Evolutionary conservation across 208 protist genomes (phyloP), one percentile per base, ranked within the genome.

Genomic region (Phytomonas francai): DNA sequence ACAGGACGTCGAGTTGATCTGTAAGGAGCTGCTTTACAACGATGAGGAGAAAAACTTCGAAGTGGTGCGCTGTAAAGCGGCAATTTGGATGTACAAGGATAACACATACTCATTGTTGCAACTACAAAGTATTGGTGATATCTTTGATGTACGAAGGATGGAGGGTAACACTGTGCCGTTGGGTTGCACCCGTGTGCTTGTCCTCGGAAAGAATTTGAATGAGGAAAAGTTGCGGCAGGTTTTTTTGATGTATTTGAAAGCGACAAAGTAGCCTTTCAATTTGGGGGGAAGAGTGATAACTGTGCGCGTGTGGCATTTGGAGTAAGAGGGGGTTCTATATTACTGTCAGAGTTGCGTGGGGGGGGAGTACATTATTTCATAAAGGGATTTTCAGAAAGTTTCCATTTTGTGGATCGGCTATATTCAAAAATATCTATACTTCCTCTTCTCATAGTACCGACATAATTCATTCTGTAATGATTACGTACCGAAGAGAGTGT

Each of bases 1-100:
- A 22, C 68, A 72, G 39, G 85, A 87, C 54, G 76, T 93, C 4
- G 81, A 95, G 63, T 59, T 73, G 57, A 88, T 95, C 42, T 91
- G 85, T 70, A 81, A 77, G 25, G 81, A 89, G 31, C 71, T 95
- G 34, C 71, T 95, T 19, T 95, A 95, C 74, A 88, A 62, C 45
- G 67, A 71, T 22, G 82, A 87, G 59, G 78, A 91, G 56, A 66
- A 80, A 32, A 75, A 75, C 12, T 93, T 90, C 63, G 90, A 95
- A 63, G 87, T 93, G 61, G 77, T 95, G 58, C 87, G 90, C 27
- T 95, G 85, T 79, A 95, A 95, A 69, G 90, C 90, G 7, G 90
- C 90, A n/a, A 73, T 95, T 19, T 95, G 90, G 90, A 63, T 84
- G 67, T 82, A 74, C 63, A 66, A 72, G 39, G 42, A 69, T 27